Evolutionary conservation across 2,329 filamentous ascomycete genomes (phyloP).

Genomic region (Pseudopithomyces maydicus): DNA sequence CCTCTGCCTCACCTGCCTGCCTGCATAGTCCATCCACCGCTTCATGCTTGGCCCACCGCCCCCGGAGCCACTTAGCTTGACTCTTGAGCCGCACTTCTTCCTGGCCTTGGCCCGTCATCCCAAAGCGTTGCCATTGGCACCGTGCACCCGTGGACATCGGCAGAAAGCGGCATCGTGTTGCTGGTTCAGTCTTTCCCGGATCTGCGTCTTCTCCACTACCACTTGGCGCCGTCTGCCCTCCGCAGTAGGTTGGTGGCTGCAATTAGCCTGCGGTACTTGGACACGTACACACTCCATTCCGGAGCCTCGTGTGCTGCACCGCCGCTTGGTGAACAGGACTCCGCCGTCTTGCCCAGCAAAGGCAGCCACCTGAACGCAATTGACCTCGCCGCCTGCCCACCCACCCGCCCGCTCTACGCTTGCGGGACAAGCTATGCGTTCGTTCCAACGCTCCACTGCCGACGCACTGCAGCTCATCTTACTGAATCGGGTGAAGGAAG

Average conservation of each 20-base stretch:
- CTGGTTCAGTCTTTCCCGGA: slow-evolving; percentile 16
- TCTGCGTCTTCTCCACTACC: slow-evolving; percentile 26
- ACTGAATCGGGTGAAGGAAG: neutral
- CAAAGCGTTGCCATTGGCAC: neutral
- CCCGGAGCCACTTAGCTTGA: neutral
- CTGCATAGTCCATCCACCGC: neutral
- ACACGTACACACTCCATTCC: neutral
- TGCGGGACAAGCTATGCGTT: too few species aligned
- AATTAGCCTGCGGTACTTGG: slow-evolving; percentile 17
- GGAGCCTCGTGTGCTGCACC: neutral
- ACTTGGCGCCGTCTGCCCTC: slow-evolving; percentile 20
- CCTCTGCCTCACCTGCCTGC: neutral
- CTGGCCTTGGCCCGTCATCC: neutral
- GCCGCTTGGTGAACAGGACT: neutral
- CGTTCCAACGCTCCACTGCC: too few species aligned
- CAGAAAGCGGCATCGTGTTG: slow-evolving; percentile 25
- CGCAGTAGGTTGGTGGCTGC: slow-evolving; percentile 27
- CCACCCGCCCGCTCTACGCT: neutral
- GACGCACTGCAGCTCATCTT: neutral
- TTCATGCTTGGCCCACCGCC: neutral
- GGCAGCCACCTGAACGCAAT: neutral
- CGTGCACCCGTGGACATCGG: slow-evolving; percentile 24
- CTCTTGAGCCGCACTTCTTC: neutral
- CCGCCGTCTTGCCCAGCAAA: neutral
- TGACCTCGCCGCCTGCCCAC: too few species aligned